Evolutionary conservation across 1,284 basidiomycete species (phyloP), one percentile per base, ranked within the genome.

Genomic region (Naganishia cerealis): DNA sequence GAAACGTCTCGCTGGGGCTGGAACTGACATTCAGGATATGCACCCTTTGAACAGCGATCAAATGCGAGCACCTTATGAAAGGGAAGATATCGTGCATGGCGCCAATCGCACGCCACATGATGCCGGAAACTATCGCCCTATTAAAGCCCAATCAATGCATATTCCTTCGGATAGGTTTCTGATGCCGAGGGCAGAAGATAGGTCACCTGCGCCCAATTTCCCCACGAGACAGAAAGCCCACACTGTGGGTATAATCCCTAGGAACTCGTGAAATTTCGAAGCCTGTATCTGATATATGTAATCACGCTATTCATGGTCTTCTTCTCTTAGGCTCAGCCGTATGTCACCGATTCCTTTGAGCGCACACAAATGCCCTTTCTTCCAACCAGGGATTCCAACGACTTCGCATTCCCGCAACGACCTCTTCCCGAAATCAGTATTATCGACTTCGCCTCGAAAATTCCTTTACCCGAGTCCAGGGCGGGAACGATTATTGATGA

Each of bases 401-500:
- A 57, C 21, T 56, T 53, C 46, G 33, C 21, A 24, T 52, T 24
- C 21, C 16, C 39, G 9, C 16, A n/a, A 61, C 29, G 48, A 36
- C 29, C 59, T 21, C 40, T 56, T 36, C 50, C 46, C 38, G 46
- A 48, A 38, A 39, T 70, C 50, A 57, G 36, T 52, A 50, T 54
- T 4, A 67, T 70, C n/a, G 65, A 70, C 36, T 63, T 63, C 33
- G 68, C 68, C 48, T n/a, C 24, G 42, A 61, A 42, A 26, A 24
- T 67, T 29, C 68, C 68, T 55, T 67, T 70, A 57, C 68, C 68
- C 4, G 68, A 67, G 8, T 67, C 61, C 5, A 42, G 66, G 26
- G 59, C 69, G 24, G 40, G 42, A 36, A 53, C 61, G 54, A 29
- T 57, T 10, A 33, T 69, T 56, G 62, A 54, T 26, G 40, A 46